These are phyloP conservation scores for Cutaneotrichosporon sp. DNA, from an alignment of 1,284 basidiomycete species.

Conservation along the genomic window DNA sequence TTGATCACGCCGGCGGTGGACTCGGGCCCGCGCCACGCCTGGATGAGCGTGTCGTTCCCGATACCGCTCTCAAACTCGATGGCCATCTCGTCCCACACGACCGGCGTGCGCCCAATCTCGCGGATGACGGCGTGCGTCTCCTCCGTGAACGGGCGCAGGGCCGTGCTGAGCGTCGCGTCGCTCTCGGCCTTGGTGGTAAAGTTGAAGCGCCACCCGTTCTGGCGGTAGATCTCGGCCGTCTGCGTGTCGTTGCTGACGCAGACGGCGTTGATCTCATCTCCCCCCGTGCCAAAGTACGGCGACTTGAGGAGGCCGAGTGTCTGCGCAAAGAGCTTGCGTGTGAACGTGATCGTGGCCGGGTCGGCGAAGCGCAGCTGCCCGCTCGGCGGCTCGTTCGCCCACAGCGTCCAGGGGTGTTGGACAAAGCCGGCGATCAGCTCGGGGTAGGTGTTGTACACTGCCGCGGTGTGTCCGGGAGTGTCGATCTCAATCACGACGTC, in stretches of 20 bases:
- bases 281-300: conserved; percentile 71
- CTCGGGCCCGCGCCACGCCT: conserved; percentile 67
- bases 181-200: conserved; percentile 55
- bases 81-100: conserved; percentile 70
- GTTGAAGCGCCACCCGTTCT: conserved; percentile 27
- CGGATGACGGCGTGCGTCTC: conserved; percentile 59
- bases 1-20: conserved; percentile 57
- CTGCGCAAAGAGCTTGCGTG: conserved; percentile 56
- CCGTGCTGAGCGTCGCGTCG: conserved; percentile 62
- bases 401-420: conserved; percentile 58
- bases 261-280: conserved; percentile 73
- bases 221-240: conserved; percentile 56
- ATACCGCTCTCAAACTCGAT: conserved; percentile 52
- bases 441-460: conserved; percentile 66
- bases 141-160: conserved; percentile 65
- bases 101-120: conserved; percentile 60
- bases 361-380: conserved; percentile 75
- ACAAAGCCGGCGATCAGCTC: conserved; percentile 61
- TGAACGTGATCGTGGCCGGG: conserved; percentile 56
- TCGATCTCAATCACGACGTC: conserved; percentile 76
- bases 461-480: conserved; percentile 67
- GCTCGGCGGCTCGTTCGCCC: conserved; percentile 65
- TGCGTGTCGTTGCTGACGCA: conserved; percentile 66
- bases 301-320: conserved; percentile 39
- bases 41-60: conserved; percentile 67